These are phyloP conservation scores for Fomes fomentarius DNA, from an alignment of 1,284 basidiomycete species.

Conservation along the genomic window DNA sequence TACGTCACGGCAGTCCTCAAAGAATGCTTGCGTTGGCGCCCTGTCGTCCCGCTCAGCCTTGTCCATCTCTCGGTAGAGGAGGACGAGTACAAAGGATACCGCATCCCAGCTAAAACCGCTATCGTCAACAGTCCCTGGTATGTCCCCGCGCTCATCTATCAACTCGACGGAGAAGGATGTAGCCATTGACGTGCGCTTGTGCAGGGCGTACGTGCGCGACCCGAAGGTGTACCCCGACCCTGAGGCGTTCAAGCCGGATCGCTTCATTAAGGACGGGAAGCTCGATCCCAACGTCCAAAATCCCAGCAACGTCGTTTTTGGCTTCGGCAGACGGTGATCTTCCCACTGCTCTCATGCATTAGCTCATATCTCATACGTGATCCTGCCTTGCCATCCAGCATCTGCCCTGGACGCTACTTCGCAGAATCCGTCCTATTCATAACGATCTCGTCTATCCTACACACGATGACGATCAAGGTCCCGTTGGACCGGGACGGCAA, in stretches of 20 bases:
- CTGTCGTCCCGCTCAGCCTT: conserved; percentile 16
- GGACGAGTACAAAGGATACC: conserved; percentile 20
- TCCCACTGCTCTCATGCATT: too few species aligned
- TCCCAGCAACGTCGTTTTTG: background rate
- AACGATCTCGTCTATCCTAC: background rate
- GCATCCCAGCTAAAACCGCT: conserved; percentile 22
- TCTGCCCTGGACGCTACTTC: background rate
- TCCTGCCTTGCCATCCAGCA: background rate
- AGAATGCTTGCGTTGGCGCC: conserved; percentile 24
- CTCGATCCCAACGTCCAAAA: background rate
- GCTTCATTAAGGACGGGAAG: background rate
- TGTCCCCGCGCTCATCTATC: too few species aligned
- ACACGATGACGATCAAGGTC: background rate
- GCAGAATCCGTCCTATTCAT: background rate
- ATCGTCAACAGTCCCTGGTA: conserved; percentile 25
- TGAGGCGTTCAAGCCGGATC: background rate
- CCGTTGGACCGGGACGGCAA: background rate
- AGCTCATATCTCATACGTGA: background rate
- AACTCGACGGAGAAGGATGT: too few species aligned
- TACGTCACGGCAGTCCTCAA: conserved; percentile 11
- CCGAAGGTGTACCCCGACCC: background rate
- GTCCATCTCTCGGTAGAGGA: conserved; percentile 20
- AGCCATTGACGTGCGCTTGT: too few species aligned
- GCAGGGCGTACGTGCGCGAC: background rate
- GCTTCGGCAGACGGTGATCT: background rate